Evolutionary conservation across 345 rosid species (phyloP).

Genomic region (Linum trigynum): DNA sequence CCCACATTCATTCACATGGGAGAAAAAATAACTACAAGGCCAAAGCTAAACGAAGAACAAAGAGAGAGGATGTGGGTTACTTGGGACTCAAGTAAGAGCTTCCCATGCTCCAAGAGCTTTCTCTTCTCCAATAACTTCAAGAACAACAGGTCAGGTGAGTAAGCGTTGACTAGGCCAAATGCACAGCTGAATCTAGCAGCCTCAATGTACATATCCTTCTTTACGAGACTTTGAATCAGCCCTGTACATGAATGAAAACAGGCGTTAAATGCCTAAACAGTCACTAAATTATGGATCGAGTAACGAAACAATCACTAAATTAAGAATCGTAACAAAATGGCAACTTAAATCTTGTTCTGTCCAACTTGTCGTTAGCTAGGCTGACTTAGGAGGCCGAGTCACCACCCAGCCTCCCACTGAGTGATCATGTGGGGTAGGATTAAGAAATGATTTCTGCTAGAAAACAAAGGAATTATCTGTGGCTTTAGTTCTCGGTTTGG

Average conservation of each 20-base stretch:
- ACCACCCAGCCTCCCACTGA: no score
- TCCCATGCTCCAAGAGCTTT: neutral
- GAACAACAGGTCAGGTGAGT: neutral
- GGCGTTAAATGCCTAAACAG: no score
- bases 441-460: no score
- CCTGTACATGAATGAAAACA: neutral
- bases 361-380: no score
- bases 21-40: neutral
- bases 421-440: no score
- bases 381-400: no score
- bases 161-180: neutral
- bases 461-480: no score
- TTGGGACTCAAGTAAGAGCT: neutral
- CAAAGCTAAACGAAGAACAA: neutral
- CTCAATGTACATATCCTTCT: slow-evolving; percentile 1
- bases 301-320: no score
- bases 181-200: slow-evolving; percentile 6
- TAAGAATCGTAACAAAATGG: no score
- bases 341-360: no score
- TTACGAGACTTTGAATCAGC: neutral
- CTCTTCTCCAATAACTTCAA: neutral
- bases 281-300: no score
- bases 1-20: neutral
- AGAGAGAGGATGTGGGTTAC: neutral
- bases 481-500: no score